These are phyloP conservation scores for Chaetomium strumarium DNA, from an alignment of 2,329 filamentous ascomycete genomes.

Conservation along the genomic window DNA sequence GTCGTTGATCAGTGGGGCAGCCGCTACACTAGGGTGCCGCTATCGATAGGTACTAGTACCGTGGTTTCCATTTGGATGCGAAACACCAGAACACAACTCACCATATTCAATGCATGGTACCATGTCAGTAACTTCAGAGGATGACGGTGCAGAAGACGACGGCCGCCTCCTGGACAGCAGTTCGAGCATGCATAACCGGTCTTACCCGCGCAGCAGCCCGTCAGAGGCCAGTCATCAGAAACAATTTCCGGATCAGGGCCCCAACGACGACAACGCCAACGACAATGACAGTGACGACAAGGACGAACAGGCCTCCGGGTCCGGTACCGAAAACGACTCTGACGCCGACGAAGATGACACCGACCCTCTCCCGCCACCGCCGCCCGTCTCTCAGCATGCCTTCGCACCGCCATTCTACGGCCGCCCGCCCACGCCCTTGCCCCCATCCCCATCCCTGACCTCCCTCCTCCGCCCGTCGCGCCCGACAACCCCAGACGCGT, in stretches of 20 bases:
- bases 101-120: slow-evolving; percentile 9
- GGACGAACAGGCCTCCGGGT: slow-evolving; percentile 29
- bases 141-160: slow-evolving; percentile 21
- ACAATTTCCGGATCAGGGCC: too few relatives aligned
- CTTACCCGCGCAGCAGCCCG: slow-evolving; percentile 6
- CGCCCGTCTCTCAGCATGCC: slow-evolving; percentile 43
- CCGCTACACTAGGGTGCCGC: too few relatives aligned
- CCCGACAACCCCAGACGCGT: slow-evolving; percentile 89
- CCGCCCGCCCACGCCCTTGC: slow-evolving; percentile 87
- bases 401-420: slow-evolving; percentile 90
- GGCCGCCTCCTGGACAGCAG: slow-evolving; percentile 8
- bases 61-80: too few relatives aligned
- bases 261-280: slow-evolving; percentile 3
- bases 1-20: too few relatives aligned
- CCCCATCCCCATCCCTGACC: slow-evolving; percentile 86
- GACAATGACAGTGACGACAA: slow-evolving; percentile 16
- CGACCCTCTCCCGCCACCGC: slow-evolving; percentile 36
- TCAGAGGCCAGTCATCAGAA: slow-evolving; percentile 8
- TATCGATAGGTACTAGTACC: too few relatives aligned
- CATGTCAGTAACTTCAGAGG: slow-evolving; percentile 29
- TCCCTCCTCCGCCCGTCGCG: slow-evolving; percentile 84
- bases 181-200: slow-evolving; percentile 4
- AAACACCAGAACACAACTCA: background rate
- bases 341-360: slow-evolving; percentile 28
- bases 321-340: slow-evolving; percentile 20